phyloP scores from a whole-genome alignment of 257 asterid species.

The Galeopsis tetrahit region DNA sequence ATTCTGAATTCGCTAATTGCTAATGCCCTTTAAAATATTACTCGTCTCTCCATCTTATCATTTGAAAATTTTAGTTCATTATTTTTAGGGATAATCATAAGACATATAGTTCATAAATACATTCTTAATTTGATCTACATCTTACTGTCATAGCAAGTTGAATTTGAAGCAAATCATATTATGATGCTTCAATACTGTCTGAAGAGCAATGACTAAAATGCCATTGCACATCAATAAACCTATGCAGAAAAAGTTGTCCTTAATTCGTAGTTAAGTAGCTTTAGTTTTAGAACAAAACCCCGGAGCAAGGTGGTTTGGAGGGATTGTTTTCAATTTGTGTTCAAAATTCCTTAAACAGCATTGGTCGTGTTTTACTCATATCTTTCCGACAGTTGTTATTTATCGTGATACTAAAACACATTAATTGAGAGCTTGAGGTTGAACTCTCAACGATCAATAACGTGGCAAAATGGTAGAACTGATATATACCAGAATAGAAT shows the following conservation, averaged over 20 bases:
- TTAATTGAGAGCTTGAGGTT: background rate
- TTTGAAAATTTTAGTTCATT: background rate
- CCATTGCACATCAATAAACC: background rate
- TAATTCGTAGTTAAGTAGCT: background rate
- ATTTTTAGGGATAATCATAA: background rate
- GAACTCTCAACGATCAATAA: background rate
- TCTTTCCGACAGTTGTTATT: background rate
- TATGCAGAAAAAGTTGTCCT: background rate
- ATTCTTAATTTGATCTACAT: background rate
- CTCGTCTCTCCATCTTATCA: background rate
- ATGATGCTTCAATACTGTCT: background rate
- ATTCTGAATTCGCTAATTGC: background rate
- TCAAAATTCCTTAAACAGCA: background rate
- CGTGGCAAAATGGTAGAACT: background rate
- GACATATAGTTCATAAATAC: background rate
- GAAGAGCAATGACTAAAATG: background rate
- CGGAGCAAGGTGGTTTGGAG: background rate
- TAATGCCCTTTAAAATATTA: background rate
- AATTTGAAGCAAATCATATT: background rate
- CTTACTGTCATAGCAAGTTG: background rate
- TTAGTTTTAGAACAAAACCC: background rate
- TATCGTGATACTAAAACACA: background rate
- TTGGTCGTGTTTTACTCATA: background rate
- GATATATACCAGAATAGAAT: background rate
- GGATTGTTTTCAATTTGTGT: background rate